Evolutionary conservation across 768 basidiomycete genomes (phyloP), one percentile per base, ranked within the genome.

Genomic region (Termitomyces sp.): DNA sequence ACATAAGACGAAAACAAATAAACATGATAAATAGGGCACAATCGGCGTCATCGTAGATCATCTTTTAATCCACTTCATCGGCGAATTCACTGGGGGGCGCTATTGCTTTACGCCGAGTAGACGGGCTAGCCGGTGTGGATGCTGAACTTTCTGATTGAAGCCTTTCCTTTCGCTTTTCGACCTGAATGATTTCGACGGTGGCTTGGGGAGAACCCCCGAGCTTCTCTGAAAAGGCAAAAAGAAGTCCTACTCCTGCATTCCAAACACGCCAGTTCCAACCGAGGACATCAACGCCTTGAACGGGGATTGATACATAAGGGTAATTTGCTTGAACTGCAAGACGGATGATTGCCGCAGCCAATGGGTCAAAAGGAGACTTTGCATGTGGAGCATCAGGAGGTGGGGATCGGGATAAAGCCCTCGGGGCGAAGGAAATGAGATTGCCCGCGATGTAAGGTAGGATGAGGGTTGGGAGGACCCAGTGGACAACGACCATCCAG

Each of bases 181-280:
- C 61, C 12, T 66, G 45, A 14, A 71, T 58, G 2, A 65, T 66
- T 45, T 68, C 61, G 7, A 69, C 70, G 46, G 73, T 69, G 0
- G 59, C 59, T 30, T 67, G 65, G 2, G 83, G 82, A 0, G 81
- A 77, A 9, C 60, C 64, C 19, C 73, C 71, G 51, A 88, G 78
- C 0, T 82, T 83, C 65, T 88, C 87, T 1, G 85, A 81, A 60
- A 87, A 84, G 2, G 87, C 81, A 62, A 87, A 86, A 0, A 83
- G 83, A 11, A 84, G 74, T 9, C 77, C 74, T 30, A 87, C 68
- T 5, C 75, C 68, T 0, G 87, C 82, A 44, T 68, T 74, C 53
- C 85, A 69, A 1, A 85, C 72, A 44, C 87, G 77, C 75, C 80
- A 79, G 28, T 75, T 71, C 37, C 70, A 66, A 5, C 83, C 84